Evolutionary conservation across 225 moss, liverwort and hornwort genomes (phyloP), one percentile per base, ranked within the genome.

Genomic region (Pleurozium schreberi): DNA sequence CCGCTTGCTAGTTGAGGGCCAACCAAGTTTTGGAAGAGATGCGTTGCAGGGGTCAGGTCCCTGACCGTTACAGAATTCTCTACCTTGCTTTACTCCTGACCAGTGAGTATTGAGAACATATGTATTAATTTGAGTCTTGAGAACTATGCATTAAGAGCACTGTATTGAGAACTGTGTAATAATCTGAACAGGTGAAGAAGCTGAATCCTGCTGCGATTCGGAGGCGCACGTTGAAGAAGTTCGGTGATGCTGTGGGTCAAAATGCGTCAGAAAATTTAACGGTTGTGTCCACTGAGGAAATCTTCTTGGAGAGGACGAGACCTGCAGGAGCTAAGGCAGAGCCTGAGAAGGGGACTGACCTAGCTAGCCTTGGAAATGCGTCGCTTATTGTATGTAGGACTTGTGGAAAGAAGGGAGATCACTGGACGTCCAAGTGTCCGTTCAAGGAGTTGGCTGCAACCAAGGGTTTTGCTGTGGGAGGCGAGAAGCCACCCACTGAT

Each of bases 381-480:
- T 93, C 94, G 1, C 92, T 95, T 23, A 95, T 93, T 80, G 92
- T 94, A 30, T 95, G 95, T 68, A 93, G 94, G 89, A 95, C 94
- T 55, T 95, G 95, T 84, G 92, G 93, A 64, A 95, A 94, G 91
- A 94, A 95, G 86, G 95, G 94, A 74, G 94, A 95, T 87, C 94
- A 95, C 81, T 95, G 95, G 95, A 95, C 95, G 18, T 93, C 92
- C 25, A 95, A 94, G 90, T 95, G 95, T 68, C 95, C 93, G 53
- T 95, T 94, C 68, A 95, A 94, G 89, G 95, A 94, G 16, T 83
- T 94, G 81, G 92, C 92, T 28, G 90, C 89, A 27, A 79, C 91
- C 15, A 92, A 90, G 69, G 94, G 91, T 43, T 93, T 95, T 52
- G 57, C 88, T 31, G 87, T 95, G 5, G 93, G 91, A 73, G 94